Base-by-base conservation (phyloP, 106 monocot genomes). In the Xerophyta viscosa region DNA sequence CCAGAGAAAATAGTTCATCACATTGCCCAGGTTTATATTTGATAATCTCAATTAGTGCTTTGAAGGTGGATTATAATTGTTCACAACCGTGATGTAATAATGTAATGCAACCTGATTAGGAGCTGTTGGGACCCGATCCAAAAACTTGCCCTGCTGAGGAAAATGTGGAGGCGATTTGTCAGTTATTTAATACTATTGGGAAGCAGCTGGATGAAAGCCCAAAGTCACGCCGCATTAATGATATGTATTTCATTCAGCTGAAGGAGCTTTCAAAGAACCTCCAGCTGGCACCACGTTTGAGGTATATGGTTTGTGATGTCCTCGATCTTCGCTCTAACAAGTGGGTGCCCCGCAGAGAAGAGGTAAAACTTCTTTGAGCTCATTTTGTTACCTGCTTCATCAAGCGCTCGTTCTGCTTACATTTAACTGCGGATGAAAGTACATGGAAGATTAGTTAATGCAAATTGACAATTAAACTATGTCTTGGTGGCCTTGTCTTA, bases 111-210 rank as follows among this genome's bases (percentile, higher is more conserved):
- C n/a, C n/a, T 63, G 31, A n/a, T n/a, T 44, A 82, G 87, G 71
- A 67, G 24, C 54, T 87, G 20, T 53, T 87, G 48, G 87, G 82
- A 24, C 52, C 22, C 66, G 81, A 86, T 37, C 56, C 46, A 28
- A 92, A 83, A 36, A 54, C 61, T 10, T 82, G 81, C 45, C 96
- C 88, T 36, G 88, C 68, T 21, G 81, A 81, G 45, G 87, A 87
- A 65, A 87, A 87, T 62, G 81, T 87, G 13, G 87, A 87, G 50
- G 77, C 87, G 2, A 87, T 87, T 26, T 87, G 87, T 50, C 82
- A 82, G 19, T 69, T 87, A 20, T 82, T 87, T 24, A 87, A 62
- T 18, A 87, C 87, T 7, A 82, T 87, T 48, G 87, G 87, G 8
- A 87, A 87, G 48, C 82, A 75, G 61, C 55, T 87, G 64, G 87